Conservation (phyloP, 208 protist genomes). For the Trypanosoma congolense region DNA sequence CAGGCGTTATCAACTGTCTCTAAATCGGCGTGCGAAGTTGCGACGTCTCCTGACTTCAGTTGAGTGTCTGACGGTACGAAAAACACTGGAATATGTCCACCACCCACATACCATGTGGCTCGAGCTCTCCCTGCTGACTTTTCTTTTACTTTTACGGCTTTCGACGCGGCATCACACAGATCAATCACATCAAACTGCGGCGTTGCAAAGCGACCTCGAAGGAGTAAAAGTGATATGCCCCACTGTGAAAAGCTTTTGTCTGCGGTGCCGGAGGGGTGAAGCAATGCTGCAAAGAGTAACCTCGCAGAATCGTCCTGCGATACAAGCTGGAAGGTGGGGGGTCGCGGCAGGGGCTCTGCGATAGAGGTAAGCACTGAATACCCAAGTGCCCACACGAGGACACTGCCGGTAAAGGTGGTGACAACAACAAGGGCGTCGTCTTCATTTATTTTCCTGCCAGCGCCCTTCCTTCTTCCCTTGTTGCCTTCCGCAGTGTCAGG, state of each 20-base stretch:
- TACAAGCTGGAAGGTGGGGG: conserved; percentile 43
- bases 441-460: not conserved
- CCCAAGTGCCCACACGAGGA: conserved; percentile 56
- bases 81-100: conserved; percentile 11
- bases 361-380: conserved; percentile 29
- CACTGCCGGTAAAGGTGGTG: conserved; percentile 39
- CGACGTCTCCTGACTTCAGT: not conserved
- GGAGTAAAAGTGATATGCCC: conserved; percentile 31
- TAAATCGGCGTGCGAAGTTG: conserved; percentile 16
- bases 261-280: not conserved
- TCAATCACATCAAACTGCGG: conserved; percentile 52
- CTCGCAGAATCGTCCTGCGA: conserved; percentile 32
- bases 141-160: not conserved
- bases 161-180: conserved; percentile 11
- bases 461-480: not conserved
- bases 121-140: not conserved
- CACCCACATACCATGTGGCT: not conserved
- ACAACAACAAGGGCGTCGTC: conserved; percentile 27
- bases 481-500: conserved; percentile 17
- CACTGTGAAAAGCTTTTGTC: not conserved
- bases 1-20: conserved; percentile 25
- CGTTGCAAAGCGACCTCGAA: conserved; percentile 67
- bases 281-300: conserved; percentile 38
- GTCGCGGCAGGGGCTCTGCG: conserved; percentile 50
- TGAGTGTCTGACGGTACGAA: conserved; percentile 8